These are phyloP conservation scores for Ceratocystis eucalypticola DNA, from an alignment of 2,329 filamentous ascomycete genomes.

Conservation along the genomic window DNA sequence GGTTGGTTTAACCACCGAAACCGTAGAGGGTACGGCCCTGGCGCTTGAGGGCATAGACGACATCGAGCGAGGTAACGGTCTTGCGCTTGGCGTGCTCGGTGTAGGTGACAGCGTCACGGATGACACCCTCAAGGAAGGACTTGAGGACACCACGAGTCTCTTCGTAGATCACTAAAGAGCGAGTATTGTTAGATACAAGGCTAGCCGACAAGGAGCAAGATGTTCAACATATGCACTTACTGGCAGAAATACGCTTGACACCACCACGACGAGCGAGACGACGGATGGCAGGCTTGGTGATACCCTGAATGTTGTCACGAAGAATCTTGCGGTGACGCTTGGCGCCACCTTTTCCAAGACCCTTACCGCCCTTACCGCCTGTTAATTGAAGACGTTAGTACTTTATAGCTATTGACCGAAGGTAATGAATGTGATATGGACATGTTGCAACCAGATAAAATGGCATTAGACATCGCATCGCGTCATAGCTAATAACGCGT, in stretches of 20 bases:
- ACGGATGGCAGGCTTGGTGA: conserved; percentile 95
- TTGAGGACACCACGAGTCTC: conserved; percentile 66
- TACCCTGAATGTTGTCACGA: conserved; percentile 98
- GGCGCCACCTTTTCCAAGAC: conserved; percentile 93
- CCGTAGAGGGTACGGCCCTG: conserved; percentile 70
- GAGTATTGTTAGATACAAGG: conserved; percentile 5
- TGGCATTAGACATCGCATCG: neutral
- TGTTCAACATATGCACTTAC: neutral
- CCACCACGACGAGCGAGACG: conserved; percentile 97
- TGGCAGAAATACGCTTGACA: conserved; percentile 99
- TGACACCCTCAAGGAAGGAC: conserved; percentile 65
- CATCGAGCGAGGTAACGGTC: conserved; percentile 59
- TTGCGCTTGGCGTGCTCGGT: conserved; percentile 72
- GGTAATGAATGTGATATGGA: neutral
- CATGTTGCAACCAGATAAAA: neutral
- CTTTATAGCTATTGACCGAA: neutral
- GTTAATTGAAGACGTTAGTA: conserved; percentile 17
- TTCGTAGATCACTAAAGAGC: conserved; percentile 52
- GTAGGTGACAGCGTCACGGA: conserved; percentile 65
- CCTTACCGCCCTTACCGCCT: conserved; percentile 95
- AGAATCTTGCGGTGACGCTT: conserved; percentile 99
- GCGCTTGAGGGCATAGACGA: conserved; percentile 55
- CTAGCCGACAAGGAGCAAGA: neutral
- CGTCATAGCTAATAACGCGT: conserved; percentile 13
- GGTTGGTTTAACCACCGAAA: conserved; percentile 61